Conservation (phyloP, 768 basidiomycete species). For the Suillus weaverae region DNA sequence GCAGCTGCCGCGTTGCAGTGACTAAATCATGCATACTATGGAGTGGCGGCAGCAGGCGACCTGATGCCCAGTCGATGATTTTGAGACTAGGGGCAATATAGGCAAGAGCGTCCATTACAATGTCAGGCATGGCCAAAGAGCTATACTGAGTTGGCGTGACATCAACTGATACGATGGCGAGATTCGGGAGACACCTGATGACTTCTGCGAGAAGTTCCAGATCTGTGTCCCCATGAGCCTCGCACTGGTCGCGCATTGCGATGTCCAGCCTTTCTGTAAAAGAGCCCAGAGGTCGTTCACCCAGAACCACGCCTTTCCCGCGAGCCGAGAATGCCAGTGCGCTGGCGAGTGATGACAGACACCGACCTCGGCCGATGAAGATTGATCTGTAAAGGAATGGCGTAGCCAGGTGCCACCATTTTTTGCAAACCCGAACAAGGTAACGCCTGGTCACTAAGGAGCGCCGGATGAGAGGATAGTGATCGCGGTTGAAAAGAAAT, state of each 20-base stretch:
- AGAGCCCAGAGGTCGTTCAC: slow-evolving; percentile 19
- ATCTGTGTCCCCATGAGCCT: slow-evolving; percentile 3
- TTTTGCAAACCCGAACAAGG: slow-evolving; percentile 30
- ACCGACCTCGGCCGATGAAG: slow-evolving; percentile 20
- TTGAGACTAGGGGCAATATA: slow-evolving; percentile 17
- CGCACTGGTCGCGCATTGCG: slow-evolving; percentile 18
- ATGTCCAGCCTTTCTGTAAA: slow-evolving; percentile 28
- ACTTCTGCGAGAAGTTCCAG: slow-evolving; percentile 10
- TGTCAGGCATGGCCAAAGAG: background rate
- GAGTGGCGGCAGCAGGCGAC: background rate
- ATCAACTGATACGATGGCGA: slow-evolving; percentile 23
- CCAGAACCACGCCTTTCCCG: slow-evolving; percentile 13
- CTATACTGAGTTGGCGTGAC: background rate
- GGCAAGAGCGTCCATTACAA: slow-evolving; percentile 19
- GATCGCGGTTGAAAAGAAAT: slow-evolving; percentile 4
- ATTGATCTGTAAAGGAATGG: slow-evolving; percentile 26
- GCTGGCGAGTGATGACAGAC: slow-evolving; percentile 19
- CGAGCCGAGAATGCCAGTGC: slow-evolving; percentile 14
- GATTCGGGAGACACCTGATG: slow-evolving; percentile 18
- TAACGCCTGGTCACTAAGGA: slow-evolving; percentile 27
- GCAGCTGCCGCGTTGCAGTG: slow-evolving; percentile 15
- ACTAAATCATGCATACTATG: slow-evolving; percentile 9
- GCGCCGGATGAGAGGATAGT: slow-evolving; percentile 11
- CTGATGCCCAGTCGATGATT: slow-evolving; percentile 21
- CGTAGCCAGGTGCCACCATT: slow-evolving; percentile 28